Conservation (phyloP, 2,329 filamentous ascomycete species). For the Dendryphion nanum region DNA sequence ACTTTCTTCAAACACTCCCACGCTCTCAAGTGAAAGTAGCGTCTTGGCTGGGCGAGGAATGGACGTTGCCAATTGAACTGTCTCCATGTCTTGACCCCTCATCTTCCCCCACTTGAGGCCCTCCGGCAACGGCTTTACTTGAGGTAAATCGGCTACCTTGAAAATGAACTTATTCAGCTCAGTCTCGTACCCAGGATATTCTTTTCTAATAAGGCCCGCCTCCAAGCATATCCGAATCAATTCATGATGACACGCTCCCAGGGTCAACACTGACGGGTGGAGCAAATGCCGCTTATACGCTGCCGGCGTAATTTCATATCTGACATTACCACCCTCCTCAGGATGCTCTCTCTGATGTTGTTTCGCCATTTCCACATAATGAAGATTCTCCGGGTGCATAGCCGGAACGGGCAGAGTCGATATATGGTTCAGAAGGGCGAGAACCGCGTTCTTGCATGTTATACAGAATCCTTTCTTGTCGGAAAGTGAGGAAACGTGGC, state of each 20-base stretch:
- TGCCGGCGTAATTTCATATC: slow-evolving; percentile 17
- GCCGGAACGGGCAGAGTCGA: slow-evolving; percentile 24
- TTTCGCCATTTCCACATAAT: slow-evolving; percentile 24
- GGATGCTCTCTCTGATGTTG: slow-evolving; percentile 28
- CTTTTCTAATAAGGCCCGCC: slow-evolving; percentile 21
- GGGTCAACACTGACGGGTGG: slow-evolving; percentile 39
- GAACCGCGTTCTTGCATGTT: slow-evolving; percentile 28
- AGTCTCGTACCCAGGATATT: slow-evolving; percentile 28
- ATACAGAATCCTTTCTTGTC: slow-evolving; percentile 16
- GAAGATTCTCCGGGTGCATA: slow-evolving; percentile 22
- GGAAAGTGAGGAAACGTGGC: slow-evolving; percentile 9
- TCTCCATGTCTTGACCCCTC: slow-evolving; percentile 51
- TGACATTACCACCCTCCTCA: slow-evolving; percentile 15
- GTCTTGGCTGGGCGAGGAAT: slow-evolving; percentile 57
- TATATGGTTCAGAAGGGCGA: slow-evolving; percentile 28
- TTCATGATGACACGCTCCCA: slow-evolving; percentile 44
- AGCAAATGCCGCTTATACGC: slow-evolving; percentile 34
- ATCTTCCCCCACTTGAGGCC: slow-evolving; percentile 59
- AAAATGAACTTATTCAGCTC: slow-evolving; percentile 60
- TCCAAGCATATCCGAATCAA: slow-evolving; percentile 22
- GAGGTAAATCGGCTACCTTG: slow-evolving; percentile 46
- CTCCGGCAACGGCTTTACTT: slow-evolving; percentile 37
- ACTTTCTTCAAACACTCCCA: slow-evolving; percentile 45
- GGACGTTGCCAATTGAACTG: slow-evolving; percentile 49
- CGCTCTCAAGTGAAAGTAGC: slow-evolving; percentile 39